Conservation (phyloP, 257 asterid genomes). For the Nemophila menziesii region DNA sequence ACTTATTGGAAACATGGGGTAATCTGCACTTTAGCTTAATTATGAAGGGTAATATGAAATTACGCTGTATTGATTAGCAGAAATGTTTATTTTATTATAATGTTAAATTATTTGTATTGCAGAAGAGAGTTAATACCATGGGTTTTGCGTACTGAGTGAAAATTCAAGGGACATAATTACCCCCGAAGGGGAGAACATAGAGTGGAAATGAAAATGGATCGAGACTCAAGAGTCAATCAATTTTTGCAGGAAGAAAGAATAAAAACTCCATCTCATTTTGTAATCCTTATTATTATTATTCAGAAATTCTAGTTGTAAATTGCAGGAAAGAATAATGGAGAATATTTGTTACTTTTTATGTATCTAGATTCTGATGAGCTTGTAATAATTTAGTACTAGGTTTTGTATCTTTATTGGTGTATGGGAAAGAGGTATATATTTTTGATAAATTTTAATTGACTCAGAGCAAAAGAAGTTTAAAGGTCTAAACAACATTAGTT, state of each 20-base stretch:
- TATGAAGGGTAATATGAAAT: neutral
- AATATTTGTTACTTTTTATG: too few species aligned
- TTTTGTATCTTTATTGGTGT: too few species aligned
- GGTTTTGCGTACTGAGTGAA: neutral
- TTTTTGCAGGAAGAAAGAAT: neutral
- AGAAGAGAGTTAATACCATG: neutral
- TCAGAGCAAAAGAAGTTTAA: too few species aligned
- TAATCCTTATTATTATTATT: too few species aligned
- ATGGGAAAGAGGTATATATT: too few species aligned
- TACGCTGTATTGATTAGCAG: neutral
- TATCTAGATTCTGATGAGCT: too few species aligned
- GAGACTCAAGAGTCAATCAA: neutral
- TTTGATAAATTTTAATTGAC: too few species aligned
- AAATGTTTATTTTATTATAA: conserved; percentile 7
- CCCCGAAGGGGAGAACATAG: neutral
- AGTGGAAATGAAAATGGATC: neutral
- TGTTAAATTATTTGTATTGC: conserved; percentile 7
- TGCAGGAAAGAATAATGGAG: neutral
- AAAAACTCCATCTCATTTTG: neutral
- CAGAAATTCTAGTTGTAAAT: neutral
- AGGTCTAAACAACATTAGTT: too few species aligned
- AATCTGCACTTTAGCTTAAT: too few species aligned
- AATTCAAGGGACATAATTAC: neutral
- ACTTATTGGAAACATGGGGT: too few species aligned
- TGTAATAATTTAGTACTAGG: too few species aligned